Conservation (phyloP, 208 protist genomes). For the Herpetomonas muscarum region DNA sequence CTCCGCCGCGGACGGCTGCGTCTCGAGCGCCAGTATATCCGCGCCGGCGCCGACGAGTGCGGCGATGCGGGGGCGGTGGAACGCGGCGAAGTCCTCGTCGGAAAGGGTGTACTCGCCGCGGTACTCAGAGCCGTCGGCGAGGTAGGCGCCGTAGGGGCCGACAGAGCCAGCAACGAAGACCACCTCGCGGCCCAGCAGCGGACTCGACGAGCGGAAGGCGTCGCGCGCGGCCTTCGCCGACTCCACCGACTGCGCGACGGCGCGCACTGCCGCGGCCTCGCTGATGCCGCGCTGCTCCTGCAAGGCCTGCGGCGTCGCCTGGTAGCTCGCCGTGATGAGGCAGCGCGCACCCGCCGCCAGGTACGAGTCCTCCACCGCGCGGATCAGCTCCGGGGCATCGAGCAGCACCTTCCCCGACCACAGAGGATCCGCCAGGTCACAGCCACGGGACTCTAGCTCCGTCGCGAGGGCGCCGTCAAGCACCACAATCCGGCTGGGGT, state of each 20-base stretch:
- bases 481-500: slow-evolving; percentile 29
- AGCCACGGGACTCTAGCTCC: slow-evolving; percentile 43
- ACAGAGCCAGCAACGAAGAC: slow-evolving; percentile 61
- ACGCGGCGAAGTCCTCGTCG: slow-evolving; percentile 29
- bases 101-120: slow-evolving; percentile 35
- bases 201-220: neutral
- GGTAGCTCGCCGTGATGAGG: slow-evolving; percentile 65
- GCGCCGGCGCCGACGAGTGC: slow-evolving; percentile 38
- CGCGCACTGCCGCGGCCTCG: slow-evolving; percentile 20
- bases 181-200: neutral
- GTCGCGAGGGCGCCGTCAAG: slow-evolving; percentile 60
- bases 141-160: slow-evolving; percentile 62
- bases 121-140: slow-evolving; percentile 61
- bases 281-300: slow-evolving; percentile 30
- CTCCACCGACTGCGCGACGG: slow-evolving; percentile 32
- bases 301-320: slow-evolving; percentile 38
- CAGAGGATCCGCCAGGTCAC: slow-evolving; percentile 42
- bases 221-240: slow-evolving; percentile 29
- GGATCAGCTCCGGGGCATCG: slow-evolving; percentile 27
- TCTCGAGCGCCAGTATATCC: slow-evolving; percentile 66
- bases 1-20: slow-evolving; percentile 41
- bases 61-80: slow-evolving; percentile 48
- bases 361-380: slow-evolving; percentile 32
- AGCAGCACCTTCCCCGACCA: slow-evolving; percentile 63
- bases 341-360: slow-evolving; percentile 39